phyloP scores from a whole-genome alignment of 1,139 yeast species.

The Debaryomyces subglobosus region DNA sequence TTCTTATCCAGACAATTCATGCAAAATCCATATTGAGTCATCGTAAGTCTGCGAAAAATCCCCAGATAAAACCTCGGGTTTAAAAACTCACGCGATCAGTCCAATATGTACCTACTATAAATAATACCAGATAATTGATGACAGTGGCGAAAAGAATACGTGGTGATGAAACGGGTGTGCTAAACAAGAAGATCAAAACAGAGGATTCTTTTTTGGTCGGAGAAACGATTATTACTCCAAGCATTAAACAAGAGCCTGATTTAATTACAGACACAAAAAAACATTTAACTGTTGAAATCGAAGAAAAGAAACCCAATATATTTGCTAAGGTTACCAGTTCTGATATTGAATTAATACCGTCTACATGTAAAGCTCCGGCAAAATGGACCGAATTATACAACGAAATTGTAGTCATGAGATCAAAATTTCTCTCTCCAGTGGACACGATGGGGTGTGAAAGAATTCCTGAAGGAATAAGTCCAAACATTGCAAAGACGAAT shows the following conservation, averaged over 20 bases:
- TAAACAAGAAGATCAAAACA: background rate
- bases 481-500: slow-evolving; percentile 26
- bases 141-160: background rate
- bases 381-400: slow-evolving; percentile 61
- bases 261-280: background rate
- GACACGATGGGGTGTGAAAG: slow-evolving; percentile 88
- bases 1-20: background rate
- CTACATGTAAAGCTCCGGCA: slow-evolving; percentile 33
- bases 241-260: background rate
- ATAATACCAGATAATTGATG: background rate
- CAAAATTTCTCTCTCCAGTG: slow-evolving; percentile 71
- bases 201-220: background rate
- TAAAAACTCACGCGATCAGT: slow-evolving; percentile 2
- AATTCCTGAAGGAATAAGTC: slow-evolving; percentile 56
- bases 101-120: background rate
- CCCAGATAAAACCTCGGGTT: slow-evolving; percentile 8
- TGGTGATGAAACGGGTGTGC: background rate
- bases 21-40: slow-evolving; percentile 6
- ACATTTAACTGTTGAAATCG: slow-evolving; percentile 16
- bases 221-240: background rate
- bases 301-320: slow-evolving; percentile 15
- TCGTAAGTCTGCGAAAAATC: slow-evolving; percentile 3
- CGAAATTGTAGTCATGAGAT: slow-evolving; percentile 66
- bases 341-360: slow-evolving; percentile 2
- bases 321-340: slow-evolving; percentile 18